Base-by-base conservation (phyloP, 1,284 basidiomycete genomes). In the Cryptococcus sp. region DNA sequence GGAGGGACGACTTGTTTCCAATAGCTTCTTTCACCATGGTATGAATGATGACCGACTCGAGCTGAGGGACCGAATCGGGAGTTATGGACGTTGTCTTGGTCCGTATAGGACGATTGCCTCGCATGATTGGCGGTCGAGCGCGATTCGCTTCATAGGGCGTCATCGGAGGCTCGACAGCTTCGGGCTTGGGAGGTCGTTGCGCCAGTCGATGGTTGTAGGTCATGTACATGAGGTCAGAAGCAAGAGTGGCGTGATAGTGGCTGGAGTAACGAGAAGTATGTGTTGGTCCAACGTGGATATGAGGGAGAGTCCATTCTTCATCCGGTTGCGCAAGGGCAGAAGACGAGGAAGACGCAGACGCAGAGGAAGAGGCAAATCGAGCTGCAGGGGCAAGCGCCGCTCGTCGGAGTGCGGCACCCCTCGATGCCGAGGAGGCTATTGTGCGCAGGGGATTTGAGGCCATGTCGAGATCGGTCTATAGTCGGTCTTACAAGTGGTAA, bases 171-270 rank as follows among this genome's bases (percentile, higher is more conserved):
- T 69, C 42, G 47, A 67, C 40, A 50, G 66, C 63, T 51, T 66
- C 61, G 19, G 59, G 53, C 42, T 61, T 56, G 19, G 60, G 62
- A 57, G 66, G 62, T 41, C 54, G 48, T 27, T 70, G 57, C 55
- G 74, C 55, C 59, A 69, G 47, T 85, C 84, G 73, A 78, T 95
- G 93, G 59, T 87, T 83, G 82, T 96, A 97, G 51, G 90, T 90
- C 86, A 98, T 90, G 84, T 99, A 99, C 83, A 99, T 86, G 67
- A 96, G 81, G 80, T 97, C 86, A 70, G 92, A 88, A 22, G 87
- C 85, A 58, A 99, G 84, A 10, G 93, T 89, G 53, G 82, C 81
- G 74, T 89, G 78, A 81, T 96, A 98, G 81, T 97, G 91, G 65
- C 93, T 88, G 60, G 84, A 82, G 58, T 93, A 84, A 49, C 94